phyloP scores from a whole-genome alignment of 2,329 filamentous ascomycete genomes.

The Aspergillus unguis region DNA sequence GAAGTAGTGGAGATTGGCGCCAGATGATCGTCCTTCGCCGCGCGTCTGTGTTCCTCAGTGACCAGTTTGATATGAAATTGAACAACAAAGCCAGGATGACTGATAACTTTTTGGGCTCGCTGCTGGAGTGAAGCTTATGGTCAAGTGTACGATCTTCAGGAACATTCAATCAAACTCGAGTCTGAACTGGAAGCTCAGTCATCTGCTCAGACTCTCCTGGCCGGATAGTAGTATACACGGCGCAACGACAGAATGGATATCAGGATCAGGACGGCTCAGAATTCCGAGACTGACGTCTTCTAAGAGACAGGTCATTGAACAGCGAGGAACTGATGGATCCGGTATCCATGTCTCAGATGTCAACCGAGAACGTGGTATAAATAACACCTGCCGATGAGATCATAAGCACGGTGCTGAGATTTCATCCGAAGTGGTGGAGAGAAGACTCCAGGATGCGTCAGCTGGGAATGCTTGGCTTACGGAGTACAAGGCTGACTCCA shows the following conservation, averaged over 20 bases:
- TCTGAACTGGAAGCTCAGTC: no score
- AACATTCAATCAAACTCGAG: no score
- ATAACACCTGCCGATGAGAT: not conserved
- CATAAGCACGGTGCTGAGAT: not conserved
- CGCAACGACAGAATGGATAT: not conserved
- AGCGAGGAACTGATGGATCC: not conserved
- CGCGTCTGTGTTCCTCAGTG: constrained; percentile 12
- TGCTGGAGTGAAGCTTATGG: no score
- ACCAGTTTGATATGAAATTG: not conserved
- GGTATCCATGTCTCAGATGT: not conserved
- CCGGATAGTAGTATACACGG: no score
- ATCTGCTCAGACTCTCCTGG: no score
- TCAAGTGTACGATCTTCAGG: no score
- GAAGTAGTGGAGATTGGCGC: constrained; percentile 6
- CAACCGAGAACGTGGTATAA: not conserved
- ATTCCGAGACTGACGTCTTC: not conserved
- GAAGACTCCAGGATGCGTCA: no score
- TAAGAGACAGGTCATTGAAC: not conserved
- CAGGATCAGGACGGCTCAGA: not conserved
- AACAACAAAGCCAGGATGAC: not conserved
- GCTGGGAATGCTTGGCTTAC: no score
- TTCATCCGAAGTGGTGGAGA: no score
- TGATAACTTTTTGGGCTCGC: not conserved
- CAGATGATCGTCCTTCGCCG: constrained; percentile 20
- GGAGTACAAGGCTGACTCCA: no score